phyloP scores from a whole-genome alignment of 1,284 basidiomycete genomes.

The Rhodotorula mucilaginosa region DNA sequence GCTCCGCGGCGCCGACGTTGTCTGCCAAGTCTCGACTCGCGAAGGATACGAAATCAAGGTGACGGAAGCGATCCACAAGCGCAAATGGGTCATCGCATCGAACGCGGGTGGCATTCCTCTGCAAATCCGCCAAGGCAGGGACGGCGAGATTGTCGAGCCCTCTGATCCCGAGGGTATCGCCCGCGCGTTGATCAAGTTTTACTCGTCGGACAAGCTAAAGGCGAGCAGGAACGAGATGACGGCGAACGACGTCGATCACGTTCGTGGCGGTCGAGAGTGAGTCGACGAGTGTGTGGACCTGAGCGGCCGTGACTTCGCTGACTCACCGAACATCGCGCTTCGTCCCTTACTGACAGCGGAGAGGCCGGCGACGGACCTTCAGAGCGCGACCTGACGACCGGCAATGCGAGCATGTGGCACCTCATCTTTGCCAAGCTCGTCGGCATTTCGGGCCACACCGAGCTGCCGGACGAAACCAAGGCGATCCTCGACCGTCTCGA shows the following conservation, averaged over 20 bases:
- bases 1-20: constrained; percentile 23
- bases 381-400: constrained; percentile 19
- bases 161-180: constrained; percentile 15
- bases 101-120: constrained; percentile 24
- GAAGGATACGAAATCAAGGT: constrained; percentile 35
- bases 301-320: too few species aligned
- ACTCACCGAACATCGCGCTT: not conserved
- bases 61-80: constrained; percentile 22
- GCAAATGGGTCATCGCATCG: constrained; percentile 20
- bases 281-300: not conserved
- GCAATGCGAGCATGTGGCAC: constrained; percentile 28
- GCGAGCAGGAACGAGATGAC: constrained; percentile 4
- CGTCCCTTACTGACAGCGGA: not conserved
- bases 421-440: constrained; percentile 10
- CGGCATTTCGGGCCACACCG: constrained; percentile 8
- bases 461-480: not conserved
- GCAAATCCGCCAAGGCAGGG: constrained; percentile 11
- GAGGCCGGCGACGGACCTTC: constrained; percentile 3
- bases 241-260: constrained; percentile 6
- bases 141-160: constrained; percentile 18
- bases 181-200: constrained; percentile 19
- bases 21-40: constrained; percentile 21
- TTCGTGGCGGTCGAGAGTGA: constrained; percentile 10
- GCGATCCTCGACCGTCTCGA: not conserved
- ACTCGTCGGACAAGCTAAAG: constrained; percentile 8